Evolutionary conservation across 1,139 yeast genomes (phyloP), one percentile per base, ranked within the genome.

Genomic region (Hyphopichia buzzinii): DNA sequence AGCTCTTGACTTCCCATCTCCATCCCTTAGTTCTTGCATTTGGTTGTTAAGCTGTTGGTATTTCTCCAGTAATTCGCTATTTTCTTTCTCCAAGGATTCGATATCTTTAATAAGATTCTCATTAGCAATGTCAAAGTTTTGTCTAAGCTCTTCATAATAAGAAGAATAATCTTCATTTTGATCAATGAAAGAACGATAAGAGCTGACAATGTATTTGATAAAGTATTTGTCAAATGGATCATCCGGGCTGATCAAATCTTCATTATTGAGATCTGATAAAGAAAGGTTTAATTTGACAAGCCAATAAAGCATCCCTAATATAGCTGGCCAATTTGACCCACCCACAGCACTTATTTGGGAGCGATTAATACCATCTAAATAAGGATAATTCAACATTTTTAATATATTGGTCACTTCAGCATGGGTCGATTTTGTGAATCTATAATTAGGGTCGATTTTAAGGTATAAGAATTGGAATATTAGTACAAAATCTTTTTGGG

Each of bases 341-440:
- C 96, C 96, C 6, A 88, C 96, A 0, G 96, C 96, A 33, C 90
- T 81, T 24, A 89, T 81, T 54, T 87, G 95, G 1, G 92, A 82
- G 50, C 89, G 79, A 56, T 83, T 85, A 31, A 89, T 81, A 0
- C 85, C 71, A 30, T 86, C 95, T 39, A 88, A 58, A 55, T 83
- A 87, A 1, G 97, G 97, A 52, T 89, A 90, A 36, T 77, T 77
- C 42, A 88, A 59, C 23, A 72, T 70, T 51, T 79, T 81, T 46
- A 90, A 62, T 12, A 87, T 63, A 15, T 75, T 71, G 47, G 81
- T 82, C 8, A 89, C 86, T 44, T 90, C 97, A 36, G 77, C 73
- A 45, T 89, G 96, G 29, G 84, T 74, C 12, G 85, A 70, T 51
- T 75, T 79, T 19, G 79, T 71, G 53, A 87, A 87, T 43, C 67